A percentile compares a stretch with the other conserved stretches of the same genome.
Conservation (phyloP, 1,284 basidiomycete species). For the Athelia sp. region DNA sequence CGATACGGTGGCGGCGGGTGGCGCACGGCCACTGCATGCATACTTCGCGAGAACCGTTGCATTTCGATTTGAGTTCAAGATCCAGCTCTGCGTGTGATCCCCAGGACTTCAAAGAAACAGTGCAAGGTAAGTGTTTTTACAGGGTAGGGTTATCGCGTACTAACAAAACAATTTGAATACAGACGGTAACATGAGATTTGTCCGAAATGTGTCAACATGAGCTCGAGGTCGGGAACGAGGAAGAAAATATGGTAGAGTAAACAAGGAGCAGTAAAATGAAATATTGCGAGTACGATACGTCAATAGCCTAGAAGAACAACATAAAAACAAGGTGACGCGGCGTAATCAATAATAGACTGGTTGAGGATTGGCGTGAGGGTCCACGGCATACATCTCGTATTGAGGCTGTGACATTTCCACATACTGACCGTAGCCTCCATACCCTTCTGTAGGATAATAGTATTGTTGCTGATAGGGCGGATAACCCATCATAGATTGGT, state of each 20-base stretch:
- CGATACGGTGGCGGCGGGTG: too few relatives aligned
- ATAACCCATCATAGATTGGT: conserved; percentile 43
- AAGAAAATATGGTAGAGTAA: neutral
- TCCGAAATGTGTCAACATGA: neutral
- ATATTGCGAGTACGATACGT: neutral
- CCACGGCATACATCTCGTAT: conserved; percentile 61
- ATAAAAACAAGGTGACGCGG: too few relatives aligned
- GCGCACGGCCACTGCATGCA: too few relatives aligned
- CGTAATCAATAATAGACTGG: conserved; percentile 53
- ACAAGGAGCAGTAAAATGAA: neutral
- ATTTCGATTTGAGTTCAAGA: too few relatives aligned
- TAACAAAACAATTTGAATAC: too few relatives aligned
- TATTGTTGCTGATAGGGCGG: conserved; percentile 49
- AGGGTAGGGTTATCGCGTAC: too few relatives aligned
- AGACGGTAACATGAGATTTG: too few relatives aligned
- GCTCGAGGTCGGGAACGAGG: neutral
- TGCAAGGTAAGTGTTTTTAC: too few relatives aligned
- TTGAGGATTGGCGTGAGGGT: conserved; percentile 43
- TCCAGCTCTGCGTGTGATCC: too few relatives aligned
- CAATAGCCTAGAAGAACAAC: too few relatives aligned
- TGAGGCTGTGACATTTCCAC: conserved; percentile 60
- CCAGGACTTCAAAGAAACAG: too few relatives aligned
- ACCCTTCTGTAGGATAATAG: conserved; percentile 64
- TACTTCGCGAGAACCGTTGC: too few relatives aligned
- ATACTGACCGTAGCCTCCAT: conserved; percentile 53